Conservation (phyloP, 495 filamentous ascomycete species). For the Oidiodendron maius region DNA sequence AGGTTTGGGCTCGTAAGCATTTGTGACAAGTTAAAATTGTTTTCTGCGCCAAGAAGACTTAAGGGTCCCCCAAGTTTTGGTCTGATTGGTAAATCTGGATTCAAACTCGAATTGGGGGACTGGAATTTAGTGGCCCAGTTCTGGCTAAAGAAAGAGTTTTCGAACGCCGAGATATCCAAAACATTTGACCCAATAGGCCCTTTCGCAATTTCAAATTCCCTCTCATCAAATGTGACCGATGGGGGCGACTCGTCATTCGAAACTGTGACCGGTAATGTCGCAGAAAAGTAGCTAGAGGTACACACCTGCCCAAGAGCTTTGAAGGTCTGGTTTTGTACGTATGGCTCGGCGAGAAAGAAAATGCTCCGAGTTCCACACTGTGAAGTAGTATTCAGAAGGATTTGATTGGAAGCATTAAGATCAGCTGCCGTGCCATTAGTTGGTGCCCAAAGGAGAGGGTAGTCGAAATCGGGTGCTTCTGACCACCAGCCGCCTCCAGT, state of each 20-base stretch:
- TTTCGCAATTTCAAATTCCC: constrained; percentile 8
- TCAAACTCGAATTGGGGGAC: constrained; percentile 7
- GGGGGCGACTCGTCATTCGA: constrained; percentile 16
- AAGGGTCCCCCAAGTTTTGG: constrained; percentile 19
- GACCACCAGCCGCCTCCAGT: constrained; percentile 17
- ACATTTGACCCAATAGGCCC: neutral
- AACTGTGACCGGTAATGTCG: constrained; percentile 25
- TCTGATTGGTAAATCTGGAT: constrained; percentile 2
- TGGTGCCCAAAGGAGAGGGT: constrained; percentile 5
- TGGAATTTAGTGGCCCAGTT: constrained; percentile 18
- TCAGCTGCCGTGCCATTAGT: neutral
- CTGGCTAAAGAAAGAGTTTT: constrained; percentile 12
- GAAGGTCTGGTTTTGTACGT: constrained; percentile 8
- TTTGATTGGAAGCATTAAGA: neutral
- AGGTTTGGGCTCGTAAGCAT: constrained; percentile 17
- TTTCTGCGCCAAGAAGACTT: constrained; percentile 20
- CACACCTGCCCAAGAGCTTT: constrained; percentile 20
- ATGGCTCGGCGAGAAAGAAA: constrained; percentile 1
- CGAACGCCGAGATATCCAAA: constrained; percentile 16
- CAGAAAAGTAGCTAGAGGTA: constrained; percentile 25
- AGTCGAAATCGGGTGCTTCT: constrained; percentile 17
- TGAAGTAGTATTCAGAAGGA: constrained; percentile 5
- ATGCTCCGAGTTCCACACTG: constrained; percentile 17
- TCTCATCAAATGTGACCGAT: constrained; percentile 23
- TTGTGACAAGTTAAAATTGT: constrained; percentile 20